These are phyloP conservation scores for Cordyceps militaris DNA, from an alignment of 2,329 filamentous ascomycete genomes.

Conservation along the genomic window DNA sequence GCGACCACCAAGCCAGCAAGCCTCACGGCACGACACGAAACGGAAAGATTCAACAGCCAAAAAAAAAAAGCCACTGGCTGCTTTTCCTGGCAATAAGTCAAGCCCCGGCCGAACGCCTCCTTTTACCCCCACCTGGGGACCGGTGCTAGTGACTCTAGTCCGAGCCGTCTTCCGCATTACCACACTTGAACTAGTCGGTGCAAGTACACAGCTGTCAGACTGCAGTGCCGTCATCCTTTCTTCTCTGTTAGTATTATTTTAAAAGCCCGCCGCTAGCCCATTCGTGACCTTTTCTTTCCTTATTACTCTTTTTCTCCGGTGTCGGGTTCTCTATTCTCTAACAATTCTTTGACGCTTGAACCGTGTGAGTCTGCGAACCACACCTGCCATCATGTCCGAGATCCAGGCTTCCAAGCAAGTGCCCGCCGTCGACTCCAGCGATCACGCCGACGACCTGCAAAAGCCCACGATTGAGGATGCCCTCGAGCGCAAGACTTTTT, in stretches of 20 bases:
- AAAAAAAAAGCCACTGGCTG: not conserved
- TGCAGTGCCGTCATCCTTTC: not conserved
- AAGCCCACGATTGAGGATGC: slow-evolving; percentile 4
- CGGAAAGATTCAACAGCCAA: not conserved
- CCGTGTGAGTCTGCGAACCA: not conserved
- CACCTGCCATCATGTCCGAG: slow-evolving; percentile 1
- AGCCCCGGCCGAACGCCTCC: slow-evolving; percentile 2
- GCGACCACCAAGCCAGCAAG: not conserved
- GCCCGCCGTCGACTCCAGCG: not conserved
- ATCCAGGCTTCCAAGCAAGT: slow-evolving; percentile 9
- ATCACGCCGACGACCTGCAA: not conserved
- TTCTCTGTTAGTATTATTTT: too few species aligned
- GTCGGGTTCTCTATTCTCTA: too few species aligned
- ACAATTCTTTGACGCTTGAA: not conserved
- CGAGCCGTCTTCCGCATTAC: not conserved
- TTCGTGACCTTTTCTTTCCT: not conserved
- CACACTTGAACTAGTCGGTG: not conserved
- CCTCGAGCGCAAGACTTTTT: slow-evolving; percentile 11
- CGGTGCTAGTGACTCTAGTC: not conserved
- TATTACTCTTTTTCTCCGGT: not conserved
- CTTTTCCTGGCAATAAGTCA: not conserved
- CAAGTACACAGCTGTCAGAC: too few species aligned
- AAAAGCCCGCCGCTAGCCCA: not conserved
- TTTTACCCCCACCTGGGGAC: slow-evolving; percentile 1
- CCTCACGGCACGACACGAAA: not conserved